Conservation (phyloP, 2,329 filamentous ascomycete species). For the Phialemonium atrogriseum region DNA sequence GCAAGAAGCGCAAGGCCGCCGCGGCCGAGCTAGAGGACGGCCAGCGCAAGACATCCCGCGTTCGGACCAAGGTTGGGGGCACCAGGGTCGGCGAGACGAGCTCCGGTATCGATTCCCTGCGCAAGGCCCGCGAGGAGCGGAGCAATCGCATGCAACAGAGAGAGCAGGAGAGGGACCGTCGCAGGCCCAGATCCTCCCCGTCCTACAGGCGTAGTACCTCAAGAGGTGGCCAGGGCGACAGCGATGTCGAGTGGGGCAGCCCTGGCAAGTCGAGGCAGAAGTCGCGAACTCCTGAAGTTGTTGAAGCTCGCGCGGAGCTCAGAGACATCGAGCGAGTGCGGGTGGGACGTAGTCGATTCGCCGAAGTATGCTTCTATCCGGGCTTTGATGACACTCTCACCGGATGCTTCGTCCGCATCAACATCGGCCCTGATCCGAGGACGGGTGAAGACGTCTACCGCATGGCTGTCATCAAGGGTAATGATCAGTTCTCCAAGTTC, state of each 20-base stretch:
- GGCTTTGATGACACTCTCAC: slow-evolving; percentile 75
- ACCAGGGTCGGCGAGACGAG: slow-evolving; percentile 61
- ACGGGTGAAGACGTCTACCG: slow-evolving; percentile 74
- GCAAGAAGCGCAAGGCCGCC: slow-evolving; percentile 66
- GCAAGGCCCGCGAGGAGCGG: slow-evolving; percentile 54
- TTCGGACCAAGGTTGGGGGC: slow-evolving; percentile 58
- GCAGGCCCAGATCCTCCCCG: slow-evolving; percentile 35
- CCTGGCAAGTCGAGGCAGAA: slow-evolving; percentile 39
- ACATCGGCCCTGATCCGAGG: slow-evolving; percentile 67
- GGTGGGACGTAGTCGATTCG: slow-evolving; percentile 78
- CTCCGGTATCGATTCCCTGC: slow-evolving; percentile 63
- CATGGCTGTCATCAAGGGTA: slow-evolving; percentile 82
- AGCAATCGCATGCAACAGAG: slow-evolving; percentile 55
- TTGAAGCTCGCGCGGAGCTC: slow-evolving; percentile 63
- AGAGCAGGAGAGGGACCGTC: slow-evolving; percentile 54
- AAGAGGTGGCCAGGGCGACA: slow-evolving; percentile 61
- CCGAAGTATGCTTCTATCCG: slow-evolving; percentile 87
- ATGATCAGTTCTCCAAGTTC: slow-evolving; percentile 14
- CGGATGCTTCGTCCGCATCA: slow-evolving; percentile 80
- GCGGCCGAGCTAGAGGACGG: slow-evolving; percentile 71
- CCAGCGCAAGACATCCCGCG: slow-evolving; percentile 64
- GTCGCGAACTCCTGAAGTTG: slow-evolving; percentile 45
- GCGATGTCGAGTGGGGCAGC: slow-evolving; percentile 71
- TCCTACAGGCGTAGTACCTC: slow-evolving; percentile 33
- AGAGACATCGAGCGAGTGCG: slow-evolving; percentile 78